A percentile compares a stretch with the other conserved stretches of the same genome.
Evolutionary conservation across 1,139 yeast species (phyloP).

Genomic region (Magnusiomyces clavatus): DNA sequence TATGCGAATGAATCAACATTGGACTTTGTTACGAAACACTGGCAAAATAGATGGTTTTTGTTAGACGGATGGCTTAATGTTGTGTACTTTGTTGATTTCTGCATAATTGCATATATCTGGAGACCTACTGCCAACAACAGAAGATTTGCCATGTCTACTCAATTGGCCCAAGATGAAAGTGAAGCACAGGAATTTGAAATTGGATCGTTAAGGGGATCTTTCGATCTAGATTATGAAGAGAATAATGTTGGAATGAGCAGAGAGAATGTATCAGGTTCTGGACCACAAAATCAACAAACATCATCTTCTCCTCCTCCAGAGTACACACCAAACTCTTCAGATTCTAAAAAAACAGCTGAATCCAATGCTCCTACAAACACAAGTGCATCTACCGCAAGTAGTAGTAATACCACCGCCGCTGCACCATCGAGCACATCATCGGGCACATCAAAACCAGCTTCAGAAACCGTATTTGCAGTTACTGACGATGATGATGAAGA

Average conservation of each 20-base stretch:
- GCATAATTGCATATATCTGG: conserved; percentile 87
- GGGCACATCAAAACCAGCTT: neutral
- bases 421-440: neutral
- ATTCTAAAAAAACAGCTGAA: neutral
- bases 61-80: conserved; percentile 94
- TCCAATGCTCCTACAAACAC: conserved; percentile 4
- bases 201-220: conserved; percentile 35
- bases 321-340: conserved; percentile 7
- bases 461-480: conserved; percentile 20
- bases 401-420: neutral
- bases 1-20: conserved; percentile 67
- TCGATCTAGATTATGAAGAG: conserved; percentile 31
- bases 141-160: conserved; percentile 91
- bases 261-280: neutral
- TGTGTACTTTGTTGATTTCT: conserved; percentile 75
- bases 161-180: conserved; percentile 75
- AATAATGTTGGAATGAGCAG: conserved; percentile 11
- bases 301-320: conserved; percentile 14
- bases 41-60: conserved; percentile 87
- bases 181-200: conserved; percentile 49
- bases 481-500: conserved; percentile 17
- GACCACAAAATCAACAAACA: neutral
- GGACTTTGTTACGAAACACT: conserved; percentile 75
- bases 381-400: neutral
- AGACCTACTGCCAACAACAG: conserved; percentile 95